Percentiles rank a stretch among this genome's conserved stretches.
These are phyloP conservation scores for Magnolia changhungtana DNA, from an alignment of 164 flowering plant genomes.

Conservation along the genomic window DNA sequence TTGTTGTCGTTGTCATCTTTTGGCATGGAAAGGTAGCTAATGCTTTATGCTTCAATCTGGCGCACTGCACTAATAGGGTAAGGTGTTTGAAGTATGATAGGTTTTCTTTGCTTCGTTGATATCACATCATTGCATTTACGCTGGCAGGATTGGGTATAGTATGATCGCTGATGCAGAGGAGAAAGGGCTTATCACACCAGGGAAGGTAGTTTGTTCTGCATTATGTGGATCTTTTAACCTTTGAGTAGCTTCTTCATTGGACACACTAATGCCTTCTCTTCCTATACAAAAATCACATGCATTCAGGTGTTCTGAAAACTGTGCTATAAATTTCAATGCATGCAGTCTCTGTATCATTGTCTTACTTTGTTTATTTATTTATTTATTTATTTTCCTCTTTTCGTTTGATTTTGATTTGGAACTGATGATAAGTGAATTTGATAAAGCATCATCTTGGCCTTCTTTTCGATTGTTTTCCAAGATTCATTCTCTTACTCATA, in stretches of 20 bases:
- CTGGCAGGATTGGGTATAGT: slow-evolving; percentile 77
- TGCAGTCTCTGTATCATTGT: too few relatives aligned
- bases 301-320: neutral
- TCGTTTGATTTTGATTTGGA: too few relatives aligned
- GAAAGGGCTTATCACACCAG: slow-evolving; percentile 75
- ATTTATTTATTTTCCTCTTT: too few relatives aligned
- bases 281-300: neutral
- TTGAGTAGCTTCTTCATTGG: neutral
- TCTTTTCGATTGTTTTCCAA: too few relatives aligned
- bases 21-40: neutral
- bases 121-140: neutral
- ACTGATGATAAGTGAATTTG: too few relatives aligned
- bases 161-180: slow-evolving; percentile 90
- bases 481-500: too few relatives aligned
- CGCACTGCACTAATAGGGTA: neutral
- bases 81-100: neutral
- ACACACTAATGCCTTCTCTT: neutral
- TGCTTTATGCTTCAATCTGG: neutral
- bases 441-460: too few relatives aligned
- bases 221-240: slow-evolving; percentile 8
- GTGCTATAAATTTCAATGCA: too few relatives aligned
- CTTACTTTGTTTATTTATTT: too few relatives aligned
- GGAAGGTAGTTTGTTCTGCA: slow-evolving; percentile 46
- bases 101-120: neutral
- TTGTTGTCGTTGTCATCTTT: neutral